phyloP scores from a whole-genome alignment of 192 early-diverging fungal genomes.

The Hyaloraphidium curvatum region DNA sequence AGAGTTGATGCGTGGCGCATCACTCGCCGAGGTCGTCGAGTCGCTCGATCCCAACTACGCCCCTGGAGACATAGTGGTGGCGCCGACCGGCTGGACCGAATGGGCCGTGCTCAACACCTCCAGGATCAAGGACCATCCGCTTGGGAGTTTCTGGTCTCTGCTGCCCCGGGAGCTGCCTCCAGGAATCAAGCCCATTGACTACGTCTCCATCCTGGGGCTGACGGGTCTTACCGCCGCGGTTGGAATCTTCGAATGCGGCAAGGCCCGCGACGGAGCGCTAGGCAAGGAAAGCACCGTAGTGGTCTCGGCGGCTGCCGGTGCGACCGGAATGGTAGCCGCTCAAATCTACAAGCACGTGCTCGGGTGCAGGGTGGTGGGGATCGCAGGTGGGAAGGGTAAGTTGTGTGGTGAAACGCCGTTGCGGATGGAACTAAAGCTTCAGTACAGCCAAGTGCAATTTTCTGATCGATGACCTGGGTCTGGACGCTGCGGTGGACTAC shows the following conservation, averaged over 20 bases:
- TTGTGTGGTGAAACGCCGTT: neutral
- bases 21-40: neutral
- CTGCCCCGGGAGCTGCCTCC: neutral
- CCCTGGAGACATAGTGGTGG: neutral
- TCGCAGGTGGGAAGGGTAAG: neutral
- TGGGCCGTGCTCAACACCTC: neutral
- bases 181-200: neutral
- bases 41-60: neutral
- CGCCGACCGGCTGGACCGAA: neutral
- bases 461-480: neutral
- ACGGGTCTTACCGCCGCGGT: neutral
- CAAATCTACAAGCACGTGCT: slow-evolving; percentile 1
- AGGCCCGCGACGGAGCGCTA: neutral
- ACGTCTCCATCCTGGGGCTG: neutral
- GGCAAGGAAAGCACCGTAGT: neutral
- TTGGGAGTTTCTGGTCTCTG: too few species aligned
- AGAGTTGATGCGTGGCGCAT: neutral
- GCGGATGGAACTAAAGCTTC: neutral
- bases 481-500: neutral
- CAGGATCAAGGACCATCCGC: too few species aligned
- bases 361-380: neutral
- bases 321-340: neutral
- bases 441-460: neutral
- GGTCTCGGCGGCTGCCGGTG: neutral
- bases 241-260: slow-evolving; percentile 1